Conservation (phyloP, 225 moss, liverwort and hornwort genomes). For the Bryum argenteum region DNA sequence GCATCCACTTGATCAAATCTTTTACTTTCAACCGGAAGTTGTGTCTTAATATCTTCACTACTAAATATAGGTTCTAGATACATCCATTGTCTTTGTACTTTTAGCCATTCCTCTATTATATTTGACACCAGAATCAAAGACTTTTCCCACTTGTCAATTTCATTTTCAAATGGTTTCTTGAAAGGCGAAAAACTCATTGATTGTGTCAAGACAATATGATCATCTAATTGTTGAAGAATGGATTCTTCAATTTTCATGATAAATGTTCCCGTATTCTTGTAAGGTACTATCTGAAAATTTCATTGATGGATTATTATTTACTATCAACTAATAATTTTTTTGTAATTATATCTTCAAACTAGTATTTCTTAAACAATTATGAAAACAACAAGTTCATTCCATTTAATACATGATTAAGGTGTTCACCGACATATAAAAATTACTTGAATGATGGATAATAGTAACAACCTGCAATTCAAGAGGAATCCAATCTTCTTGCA, state of each 20-base stretch:
- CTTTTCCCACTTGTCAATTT: conserved; percentile 77
- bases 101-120: conserved; percentile 84
- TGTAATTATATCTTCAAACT: no score
- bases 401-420: no score
- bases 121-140: conserved; percentile 62
- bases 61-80: conserved; percentile 89
- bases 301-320: background rate
- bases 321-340: no score
- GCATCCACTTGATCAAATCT: conserved; percentile 75
- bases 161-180: conserved; percentile 82
- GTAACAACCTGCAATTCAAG: conserved; percentile 55
- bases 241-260: conserved; percentile 88
- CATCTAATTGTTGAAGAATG: conserved; percentile 79
- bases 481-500: conserved; percentile 79
- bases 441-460: no score
- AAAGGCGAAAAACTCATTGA: conserved; percentile 92
- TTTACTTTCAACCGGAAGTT: conserved; percentile 84
- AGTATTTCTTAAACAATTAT: no score
- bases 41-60: conserved; percentile 84
- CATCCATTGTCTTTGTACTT: conserved; percentile 95
- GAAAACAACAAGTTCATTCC: no score
- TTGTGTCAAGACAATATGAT: conserved; percentile 84
- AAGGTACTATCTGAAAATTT: conserved; percentile 50
- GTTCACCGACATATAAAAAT: no score
- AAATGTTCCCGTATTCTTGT: conserved; percentile 73